A percentile compares a stretch with the other conserved stretches of the same genome.
Conservation (phyloP, 2,329 filamentous ascomycete genomes). For the Cordyceps farinosa region DNA sequence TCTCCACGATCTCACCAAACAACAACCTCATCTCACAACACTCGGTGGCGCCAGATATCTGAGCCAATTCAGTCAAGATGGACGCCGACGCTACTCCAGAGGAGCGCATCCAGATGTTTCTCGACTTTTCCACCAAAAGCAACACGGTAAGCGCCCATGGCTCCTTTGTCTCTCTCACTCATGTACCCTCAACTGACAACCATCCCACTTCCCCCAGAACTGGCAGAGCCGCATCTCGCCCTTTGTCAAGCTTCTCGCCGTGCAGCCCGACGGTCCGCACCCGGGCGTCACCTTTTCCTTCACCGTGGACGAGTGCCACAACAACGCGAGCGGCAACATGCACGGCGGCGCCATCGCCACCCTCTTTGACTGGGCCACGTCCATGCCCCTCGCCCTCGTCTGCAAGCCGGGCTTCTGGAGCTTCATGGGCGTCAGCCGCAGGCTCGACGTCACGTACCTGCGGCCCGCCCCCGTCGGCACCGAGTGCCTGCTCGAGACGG, state of each 20-base stretch:
- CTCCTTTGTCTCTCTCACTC: not conserved
- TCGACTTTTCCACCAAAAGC: not conserved
- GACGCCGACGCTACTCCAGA: not conserved
- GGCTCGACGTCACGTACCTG: constrained; percentile 64
- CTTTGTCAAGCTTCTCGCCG: constrained; percentile 38
- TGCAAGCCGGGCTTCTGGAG: constrained; percentile 59
- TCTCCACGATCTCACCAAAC: not conserved
- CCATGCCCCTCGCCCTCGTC: constrained; percentile 53
- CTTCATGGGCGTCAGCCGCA: constrained; percentile 60
- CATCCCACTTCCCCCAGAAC: constrained; percentile 31
- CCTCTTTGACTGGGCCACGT: constrained; percentile 65
- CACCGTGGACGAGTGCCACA: constrained; percentile 48
- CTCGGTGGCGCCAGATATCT: not conserved
- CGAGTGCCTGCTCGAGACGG: constrained; percentile 51
- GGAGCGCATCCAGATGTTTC: constrained; percentile 1
- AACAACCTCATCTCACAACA: not conserved
- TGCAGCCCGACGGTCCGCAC: constrained; percentile 32
- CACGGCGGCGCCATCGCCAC: constrained; percentile 63
- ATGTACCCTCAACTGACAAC: not conserved
- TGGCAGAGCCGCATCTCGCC: constrained; percentile 44
- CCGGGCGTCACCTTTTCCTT: constrained; percentile 44
- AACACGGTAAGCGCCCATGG: not conserved
- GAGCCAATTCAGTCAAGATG: not conserved
- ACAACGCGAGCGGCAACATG: constrained; percentile 52
- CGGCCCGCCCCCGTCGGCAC: constrained; percentile 54